These are phyloP conservation scores for Phytophthora colocasiae DNA, from an alignment of 352 stramenopile genomes.

Conservation along the genomic window DNA sequence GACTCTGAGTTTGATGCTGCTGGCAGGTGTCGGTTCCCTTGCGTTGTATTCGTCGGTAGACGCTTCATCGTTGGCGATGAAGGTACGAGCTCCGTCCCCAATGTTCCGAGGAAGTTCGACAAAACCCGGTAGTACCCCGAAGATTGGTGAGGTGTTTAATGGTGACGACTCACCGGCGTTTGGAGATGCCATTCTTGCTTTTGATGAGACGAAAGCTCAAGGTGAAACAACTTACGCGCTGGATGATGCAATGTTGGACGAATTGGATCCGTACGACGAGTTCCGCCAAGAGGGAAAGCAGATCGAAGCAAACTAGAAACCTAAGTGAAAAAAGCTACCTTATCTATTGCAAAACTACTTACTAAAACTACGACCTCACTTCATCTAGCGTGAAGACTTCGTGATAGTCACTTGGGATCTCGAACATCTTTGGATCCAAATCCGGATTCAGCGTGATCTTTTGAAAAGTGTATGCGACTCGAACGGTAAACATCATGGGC, in stretches of 20 bases:
- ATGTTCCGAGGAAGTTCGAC: slow-evolving; percentile 20
- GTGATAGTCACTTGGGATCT: slow-evolving; percentile 58
- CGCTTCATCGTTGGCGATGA: slow-evolving; percentile 9
- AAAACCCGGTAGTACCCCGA: background rate
- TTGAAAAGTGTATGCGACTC: slow-evolving; percentile 85
- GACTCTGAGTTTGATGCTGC: slow-evolving; percentile 19
- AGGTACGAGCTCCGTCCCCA: slow-evolving; percentile 1
- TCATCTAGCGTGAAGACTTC: slow-evolving; percentile 68
- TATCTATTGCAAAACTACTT: slow-evolving; percentile 2
- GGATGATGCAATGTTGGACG: slow-evolving; percentile 21
- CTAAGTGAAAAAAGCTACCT: background rate
- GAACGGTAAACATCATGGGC: slow-evolving; percentile 85
- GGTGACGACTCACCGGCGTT: slow-evolving; percentile 19
- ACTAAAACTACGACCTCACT: slow-evolving; percentile 47
- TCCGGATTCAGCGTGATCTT: slow-evolving; percentile 62
- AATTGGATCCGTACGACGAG: slow-evolving; percentile 26
- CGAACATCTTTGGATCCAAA: slow-evolving; percentile 61
- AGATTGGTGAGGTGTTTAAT: slow-evolving; percentile 13
- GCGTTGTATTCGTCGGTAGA: slow-evolving; percentile 24
- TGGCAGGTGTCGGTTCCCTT: slow-evolving; percentile 19
- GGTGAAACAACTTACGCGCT: background rate
- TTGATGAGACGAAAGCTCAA: background rate
- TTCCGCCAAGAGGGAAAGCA: slow-evolving; percentile 8
- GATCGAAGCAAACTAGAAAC: slow-evolving; percentile 15
- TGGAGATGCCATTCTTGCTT: slow-evolving; percentile 12